A percentile compares a stretch with the other conserved stretches of the same genome.
phyloP scores from a whole-genome alignment of 2,329 filamentous ascomycete genomes.

The Penicillium nordicum region DNA sequence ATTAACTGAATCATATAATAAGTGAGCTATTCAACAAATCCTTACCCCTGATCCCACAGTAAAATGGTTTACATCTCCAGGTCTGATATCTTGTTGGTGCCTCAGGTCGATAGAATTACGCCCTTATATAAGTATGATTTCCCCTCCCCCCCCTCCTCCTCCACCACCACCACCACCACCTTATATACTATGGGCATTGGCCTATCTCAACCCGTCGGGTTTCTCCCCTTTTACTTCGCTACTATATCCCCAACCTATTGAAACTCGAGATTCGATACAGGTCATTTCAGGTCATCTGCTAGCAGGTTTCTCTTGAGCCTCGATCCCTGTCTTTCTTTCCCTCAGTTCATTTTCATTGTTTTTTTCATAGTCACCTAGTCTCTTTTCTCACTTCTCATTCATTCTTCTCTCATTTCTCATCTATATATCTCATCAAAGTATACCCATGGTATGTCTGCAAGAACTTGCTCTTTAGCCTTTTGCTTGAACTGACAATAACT shows the following conservation, averaged over 20 bases:
- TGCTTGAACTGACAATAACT: neutral
- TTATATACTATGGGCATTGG: neutral
- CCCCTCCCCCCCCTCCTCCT: neutral
- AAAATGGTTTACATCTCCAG: too few species aligned
- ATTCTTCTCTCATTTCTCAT: neutral
- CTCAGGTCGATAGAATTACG: neutral
- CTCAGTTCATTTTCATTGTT: neutral
- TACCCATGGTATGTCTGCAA: neutral
- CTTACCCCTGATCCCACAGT: neutral
- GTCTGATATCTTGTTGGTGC: neutral
- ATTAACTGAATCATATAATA: neutral
- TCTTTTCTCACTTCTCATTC: neutral
- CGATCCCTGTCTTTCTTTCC: neutral
- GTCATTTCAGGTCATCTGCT: neutral
- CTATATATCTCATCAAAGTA: neutral
- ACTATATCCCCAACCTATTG: neutral
- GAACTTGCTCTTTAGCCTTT: neutral
- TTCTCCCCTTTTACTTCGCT: neutral
- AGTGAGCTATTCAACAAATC: neutral
- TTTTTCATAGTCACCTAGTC: neutral
- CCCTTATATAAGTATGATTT: neutral
- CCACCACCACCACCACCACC: too few species aligned
- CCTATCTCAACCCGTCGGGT: neutral
- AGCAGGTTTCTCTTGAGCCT: neutral
- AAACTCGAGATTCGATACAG: too few species aligned